Percentiles rank a stretch among this genome's conserved stretches.
Evolutionary conservation across 345 rosid genomes (phyloP).

Genomic region (Salix viminalis): DNA sequence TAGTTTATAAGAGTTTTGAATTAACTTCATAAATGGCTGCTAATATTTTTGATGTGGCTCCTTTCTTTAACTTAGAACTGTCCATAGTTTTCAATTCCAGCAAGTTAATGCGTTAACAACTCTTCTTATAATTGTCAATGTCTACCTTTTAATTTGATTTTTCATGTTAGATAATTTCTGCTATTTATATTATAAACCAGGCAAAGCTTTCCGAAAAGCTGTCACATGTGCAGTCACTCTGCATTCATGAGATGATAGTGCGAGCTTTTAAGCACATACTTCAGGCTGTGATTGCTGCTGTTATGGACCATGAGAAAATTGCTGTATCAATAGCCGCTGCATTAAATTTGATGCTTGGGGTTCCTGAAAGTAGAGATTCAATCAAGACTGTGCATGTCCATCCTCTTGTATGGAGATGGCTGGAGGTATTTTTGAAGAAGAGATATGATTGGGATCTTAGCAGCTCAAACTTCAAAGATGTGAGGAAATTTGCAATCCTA

Average conservation of each 20-base stretch:
- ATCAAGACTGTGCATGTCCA: slow-evolving; percentile 47
- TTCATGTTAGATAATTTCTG: slow-evolving; percentile 11
- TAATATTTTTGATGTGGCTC: neutral
- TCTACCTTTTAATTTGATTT: slow-evolving; percentile 1
- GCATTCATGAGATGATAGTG: slow-evolving; percentile 96
- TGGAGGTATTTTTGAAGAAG: slow-evolving; percentile 76
- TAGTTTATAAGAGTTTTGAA: neutral
- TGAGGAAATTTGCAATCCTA: slow-evolving; percentile 84
- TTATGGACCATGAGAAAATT: slow-evolving; percentile 49
- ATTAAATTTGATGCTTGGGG: slow-evolving; percentile 87
- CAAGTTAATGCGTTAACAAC: neutral
- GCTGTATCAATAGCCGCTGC: slow-evolving; percentile 78
- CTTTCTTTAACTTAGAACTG: neutral
- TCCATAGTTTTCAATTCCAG: neutral
- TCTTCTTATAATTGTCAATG: neutral
- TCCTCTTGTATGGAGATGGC: slow-evolving; percentile 82
- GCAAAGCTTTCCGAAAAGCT: slow-evolving; percentile 92
- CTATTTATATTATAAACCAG: slow-evolving; percentile 38
- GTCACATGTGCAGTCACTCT: slow-evolving; percentile 92
- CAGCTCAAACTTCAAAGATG: slow-evolving; percentile 69
- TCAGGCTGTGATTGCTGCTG: slow-evolving; percentile 82
- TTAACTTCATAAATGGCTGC: neutral
- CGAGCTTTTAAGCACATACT: slow-evolving; percentile 90
- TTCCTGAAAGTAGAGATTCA: slow-evolving; percentile 49
- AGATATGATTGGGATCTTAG: slow-evolving; percentile 87